These are phyloP conservation scores for Tetracentron sinense DNA, from an alignment of 164 flowering plant genomes.

Conservation along the genomic window DNA sequence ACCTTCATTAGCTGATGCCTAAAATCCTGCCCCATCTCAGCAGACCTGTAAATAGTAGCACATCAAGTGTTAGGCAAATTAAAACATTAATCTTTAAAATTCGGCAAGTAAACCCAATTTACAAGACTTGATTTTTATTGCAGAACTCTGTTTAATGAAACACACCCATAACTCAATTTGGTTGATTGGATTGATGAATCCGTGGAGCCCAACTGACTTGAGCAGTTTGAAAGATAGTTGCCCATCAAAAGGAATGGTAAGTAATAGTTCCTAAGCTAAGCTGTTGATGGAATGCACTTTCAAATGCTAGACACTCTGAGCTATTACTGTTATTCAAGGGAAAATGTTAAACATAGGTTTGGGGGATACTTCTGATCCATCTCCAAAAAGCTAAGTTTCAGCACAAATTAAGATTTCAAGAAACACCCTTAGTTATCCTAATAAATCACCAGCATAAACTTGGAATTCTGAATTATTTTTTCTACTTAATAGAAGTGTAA, in stretches of 20 bases:
- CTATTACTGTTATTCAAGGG: too few relatives aligned
- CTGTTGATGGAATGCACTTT: background rate
- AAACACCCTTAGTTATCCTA: background rate
- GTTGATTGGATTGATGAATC: too few relatives aligned
- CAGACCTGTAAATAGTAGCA: constrained; percentile 48
- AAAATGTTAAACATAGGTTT: background rate
- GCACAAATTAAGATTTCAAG: background rate
- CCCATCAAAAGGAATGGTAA: background rate
- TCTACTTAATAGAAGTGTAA: background rate
- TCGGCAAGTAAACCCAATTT: background rate
- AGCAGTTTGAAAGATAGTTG: background rate
- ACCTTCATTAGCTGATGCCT: constrained; percentile 49
- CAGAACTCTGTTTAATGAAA: background rate
- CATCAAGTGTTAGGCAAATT: too few relatives aligned
- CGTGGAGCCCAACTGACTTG: too few relatives aligned
- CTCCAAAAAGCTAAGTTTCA: background rate
- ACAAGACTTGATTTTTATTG: too few relatives aligned
- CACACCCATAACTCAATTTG: background rate
- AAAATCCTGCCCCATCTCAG: constrained; percentile 66
- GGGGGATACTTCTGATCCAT: background rate
- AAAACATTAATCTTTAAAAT: background rate
- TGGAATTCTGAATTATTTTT: too few relatives aligned
- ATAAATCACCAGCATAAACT: background rate
- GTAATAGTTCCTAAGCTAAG: background rate
- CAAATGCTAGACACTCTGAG: background rate